A percentile compares a stretch with the other conserved stretches of the same genome.
Evolutionary conservation across 495 filamentous ascomycete species (phyloP).

Genomic region (Neurospora sp.): DNA sequence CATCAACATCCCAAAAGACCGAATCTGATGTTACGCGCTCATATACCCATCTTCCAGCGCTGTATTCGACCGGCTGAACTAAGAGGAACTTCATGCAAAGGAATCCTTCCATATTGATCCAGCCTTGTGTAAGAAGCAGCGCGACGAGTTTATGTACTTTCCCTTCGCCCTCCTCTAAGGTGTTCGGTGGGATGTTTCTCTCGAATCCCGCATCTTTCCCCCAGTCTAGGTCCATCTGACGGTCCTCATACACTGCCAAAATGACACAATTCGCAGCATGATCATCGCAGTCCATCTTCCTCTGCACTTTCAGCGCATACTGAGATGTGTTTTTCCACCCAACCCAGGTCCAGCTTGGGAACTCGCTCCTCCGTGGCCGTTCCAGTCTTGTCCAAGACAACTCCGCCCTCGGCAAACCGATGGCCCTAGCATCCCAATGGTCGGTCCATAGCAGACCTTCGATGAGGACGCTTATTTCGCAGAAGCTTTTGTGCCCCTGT

Average conservation of each 20-base stretch:
- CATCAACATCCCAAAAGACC: background rate
- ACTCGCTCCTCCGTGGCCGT: background rate
- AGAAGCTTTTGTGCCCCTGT: background rate
- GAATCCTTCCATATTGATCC: too few species aligned
- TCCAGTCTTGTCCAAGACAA: background rate
- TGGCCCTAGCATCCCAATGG: background rate
- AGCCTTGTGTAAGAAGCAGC: background rate
- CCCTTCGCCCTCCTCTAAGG: background rate
- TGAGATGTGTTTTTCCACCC: background rate
- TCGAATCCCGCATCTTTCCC: background rate
- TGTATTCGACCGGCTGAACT: background rate
- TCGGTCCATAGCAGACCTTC: background rate
- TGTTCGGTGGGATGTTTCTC: background rate
- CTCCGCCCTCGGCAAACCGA: background rate
- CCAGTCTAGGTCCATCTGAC: background rate
- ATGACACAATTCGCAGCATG: background rate
- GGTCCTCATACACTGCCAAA: background rate
- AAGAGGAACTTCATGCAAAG: background rate
- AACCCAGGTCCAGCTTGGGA: background rate
- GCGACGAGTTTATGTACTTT: background rate
- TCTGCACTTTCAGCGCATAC: background rate
- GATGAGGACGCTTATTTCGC: background rate
- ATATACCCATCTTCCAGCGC: background rate
- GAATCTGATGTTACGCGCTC: background rate
- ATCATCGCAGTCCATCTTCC: background rate